A percentile compares a stretch with the other conserved stretches of the same genome.
phyloP scores from a whole-genome alignment of 352 stramenopile species.

The Pythium sp. region DNA sequence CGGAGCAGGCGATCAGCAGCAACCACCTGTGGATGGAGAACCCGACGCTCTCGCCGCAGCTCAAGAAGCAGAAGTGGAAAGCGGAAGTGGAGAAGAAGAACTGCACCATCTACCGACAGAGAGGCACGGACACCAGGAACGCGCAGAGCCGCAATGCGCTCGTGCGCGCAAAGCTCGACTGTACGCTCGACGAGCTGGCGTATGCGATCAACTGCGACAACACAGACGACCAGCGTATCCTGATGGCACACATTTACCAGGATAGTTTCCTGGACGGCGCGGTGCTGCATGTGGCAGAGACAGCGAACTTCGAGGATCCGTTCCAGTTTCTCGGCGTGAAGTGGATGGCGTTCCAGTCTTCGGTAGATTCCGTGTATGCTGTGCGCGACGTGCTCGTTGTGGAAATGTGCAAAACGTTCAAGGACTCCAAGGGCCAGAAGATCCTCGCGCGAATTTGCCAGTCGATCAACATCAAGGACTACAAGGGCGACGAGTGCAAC shows the following conservation, averaged over 20 bases:
- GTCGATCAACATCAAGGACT: conserved; percentile 52
- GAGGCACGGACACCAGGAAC: conserved; percentile 34
- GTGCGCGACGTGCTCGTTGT: conserved; percentile 59
- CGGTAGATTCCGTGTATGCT: conserved; percentile 64
- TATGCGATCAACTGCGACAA: conserved; percentile 60
- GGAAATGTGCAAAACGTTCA: conserved; percentile 59
- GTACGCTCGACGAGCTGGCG: conserved; percentile 64
- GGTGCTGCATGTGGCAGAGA: conserved; percentile 64
- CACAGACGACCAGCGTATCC: conserved; percentile 59
- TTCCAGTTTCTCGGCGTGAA: conserved; percentile 77
- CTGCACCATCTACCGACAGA: conserved; percentile 63
- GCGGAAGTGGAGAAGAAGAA: conserved; percentile 67
- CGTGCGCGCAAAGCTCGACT: conserved; percentile 64
- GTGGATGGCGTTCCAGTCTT: conserved; percentile 69
- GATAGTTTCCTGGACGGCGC: conserved; percentile 71
- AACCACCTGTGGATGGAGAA: conserved; percentile 69
- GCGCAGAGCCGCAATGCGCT: conserved; percentile 46
- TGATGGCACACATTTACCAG: conserved; percentile 65
- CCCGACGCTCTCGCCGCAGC: conserved; percentile 47
- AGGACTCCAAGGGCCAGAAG: conserved; percentile 51
- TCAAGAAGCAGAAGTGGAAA: conserved; percentile 67
- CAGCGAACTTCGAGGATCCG: conserved; percentile 41
- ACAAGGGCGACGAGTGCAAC: conserved; percentile 38
- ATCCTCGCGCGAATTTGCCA: conserved; percentile 62
- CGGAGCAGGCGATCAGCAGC: conserved; percentile 41